These are phyloP conservation scores for Globisporangium emineosum DNA, from an alignment of 352 stramenopile species.

Conservation along the genomic window DNA sequence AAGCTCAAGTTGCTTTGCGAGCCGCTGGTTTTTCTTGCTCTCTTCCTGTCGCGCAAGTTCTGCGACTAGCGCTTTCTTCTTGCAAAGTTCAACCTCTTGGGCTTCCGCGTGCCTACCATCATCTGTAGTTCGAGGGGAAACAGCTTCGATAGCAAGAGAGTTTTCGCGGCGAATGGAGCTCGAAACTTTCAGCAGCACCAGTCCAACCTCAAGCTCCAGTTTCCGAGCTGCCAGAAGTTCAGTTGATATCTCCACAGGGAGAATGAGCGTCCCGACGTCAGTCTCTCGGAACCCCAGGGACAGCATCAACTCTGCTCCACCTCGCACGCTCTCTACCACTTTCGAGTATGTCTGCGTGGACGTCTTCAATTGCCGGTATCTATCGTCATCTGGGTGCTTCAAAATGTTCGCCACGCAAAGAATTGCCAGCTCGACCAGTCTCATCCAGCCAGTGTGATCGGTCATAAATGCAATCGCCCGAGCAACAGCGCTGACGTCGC, in stretches of 20 bases:
- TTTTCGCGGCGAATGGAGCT: neutral
- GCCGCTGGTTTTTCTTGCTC: slow-evolving; percentile 19
- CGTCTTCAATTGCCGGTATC: slow-evolving; percentile 53
- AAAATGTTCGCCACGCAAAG: slow-evolving; percentile 58
- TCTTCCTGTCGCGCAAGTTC: slow-evolving; percentile 28
- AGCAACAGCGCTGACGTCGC: slow-evolving; percentile 50
- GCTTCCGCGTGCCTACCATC: neutral
- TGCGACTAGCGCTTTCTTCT: slow-evolving; percentile 24
- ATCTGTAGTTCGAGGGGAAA: neutral
- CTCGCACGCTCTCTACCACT: slow-evolving; percentile 27
- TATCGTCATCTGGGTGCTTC: slow-evolving; percentile 34
- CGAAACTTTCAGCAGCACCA: slow-evolving; percentile 9
- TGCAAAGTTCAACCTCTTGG: slow-evolving; percentile 25
- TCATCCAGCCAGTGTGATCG: slow-evolving; percentile 25
- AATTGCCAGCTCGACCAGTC: slow-evolving; percentile 36
- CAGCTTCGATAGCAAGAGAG: neutral
- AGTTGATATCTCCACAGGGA: slow-evolving; percentile 26
- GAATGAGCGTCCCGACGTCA: slow-evolving; percentile 28
- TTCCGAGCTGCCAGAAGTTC: slow-evolving; percentile 30
- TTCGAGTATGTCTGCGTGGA: slow-evolving; percentile 46
- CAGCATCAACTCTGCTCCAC: slow-evolving; percentile 40
- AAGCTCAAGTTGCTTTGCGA: slow-evolving; percentile 29
- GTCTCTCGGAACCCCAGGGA: slow-evolving; percentile 58
- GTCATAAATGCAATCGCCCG: slow-evolving; percentile 27
- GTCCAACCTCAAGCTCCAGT: slow-evolving; percentile 47